Evolutionary conservation across 768 basidiomycete genomes (phyloP).

Genomic region (Tubosaeta sp.): DNA sequence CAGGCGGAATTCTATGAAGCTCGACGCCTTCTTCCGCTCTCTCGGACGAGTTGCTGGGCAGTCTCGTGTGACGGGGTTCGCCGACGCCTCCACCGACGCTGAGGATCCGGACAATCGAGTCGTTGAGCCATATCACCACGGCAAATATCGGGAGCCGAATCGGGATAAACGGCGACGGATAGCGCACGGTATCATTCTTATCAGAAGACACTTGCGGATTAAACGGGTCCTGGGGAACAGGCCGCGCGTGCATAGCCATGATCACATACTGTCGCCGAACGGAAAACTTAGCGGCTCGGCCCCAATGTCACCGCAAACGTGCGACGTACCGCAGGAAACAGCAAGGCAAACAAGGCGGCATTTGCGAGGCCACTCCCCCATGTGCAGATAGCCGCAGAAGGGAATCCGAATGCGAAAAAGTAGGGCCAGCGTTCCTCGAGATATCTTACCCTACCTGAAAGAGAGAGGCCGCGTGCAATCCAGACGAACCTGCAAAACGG

Average conservation of each 20-base stretch:
- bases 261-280: constrained; percentile 61
- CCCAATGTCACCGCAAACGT: background rate
- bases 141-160: constrained; percentile 77
- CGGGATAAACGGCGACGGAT: constrained; percentile 76
- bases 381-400: constrained; percentile 67
- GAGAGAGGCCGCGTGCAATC: constrained; percentile 68
- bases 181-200: constrained; percentile 42
- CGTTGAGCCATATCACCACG: constrained; percentile 70
- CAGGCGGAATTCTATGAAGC: constrained; percentile 13
- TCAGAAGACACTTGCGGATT: constrained; percentile 43
- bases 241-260: constrained; percentile 75
- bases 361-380: constrained; percentile 74
- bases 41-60: constrained; percentile 49
- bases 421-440: constrained; percentile 90
- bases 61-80: constrained; percentile 21
- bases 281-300: constrained; percentile 1
- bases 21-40: constrained; percentile 57
- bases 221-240: constrained; percentile 73
- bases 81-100: constrained; percentile 45
- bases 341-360: constrained; percentile 75
- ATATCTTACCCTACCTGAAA: constrained; percentile 64
- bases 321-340: constrained; percentile 68
- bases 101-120: constrained; percentile 58
- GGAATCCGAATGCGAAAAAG: constrained; percentile 81
- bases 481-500: constrained; percentile 58